phyloP scores from a whole-genome alignment of 2,329 filamentous ascomycete genomes.

The Mollisiaceae sp. region DNA sequence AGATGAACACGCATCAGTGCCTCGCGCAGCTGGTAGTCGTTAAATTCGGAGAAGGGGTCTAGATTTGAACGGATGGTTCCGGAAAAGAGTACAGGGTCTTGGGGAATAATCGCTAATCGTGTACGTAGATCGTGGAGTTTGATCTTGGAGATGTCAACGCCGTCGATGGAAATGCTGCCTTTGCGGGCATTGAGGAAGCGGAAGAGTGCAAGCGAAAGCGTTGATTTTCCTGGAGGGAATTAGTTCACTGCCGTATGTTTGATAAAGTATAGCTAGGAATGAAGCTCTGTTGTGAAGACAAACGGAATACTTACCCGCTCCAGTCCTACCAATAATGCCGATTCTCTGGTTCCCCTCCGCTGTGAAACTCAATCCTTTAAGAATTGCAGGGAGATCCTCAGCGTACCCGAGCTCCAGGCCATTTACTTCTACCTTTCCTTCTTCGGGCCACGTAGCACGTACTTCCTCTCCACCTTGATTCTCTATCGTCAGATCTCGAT shows the following conservation, averaged over 20 bases:
- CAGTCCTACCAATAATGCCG: constrained; percentile 39
- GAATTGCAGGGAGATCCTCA: constrained; percentile 68
- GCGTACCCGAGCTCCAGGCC: constrained; percentile 76
- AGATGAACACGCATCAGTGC: constrained; percentile 88
- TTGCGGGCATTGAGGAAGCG: constrained; percentile 47
- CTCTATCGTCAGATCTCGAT: constrained; percentile 70
- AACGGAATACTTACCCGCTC: constrained; percentile 37
- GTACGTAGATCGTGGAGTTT: constrained; percentile 40
- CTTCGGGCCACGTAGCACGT: constrained; percentile 74
- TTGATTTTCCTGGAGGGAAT: constrained; percentile 35
- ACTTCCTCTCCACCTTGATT: constrained; percentile 62
- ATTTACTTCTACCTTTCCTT: constrained; percentile 73
- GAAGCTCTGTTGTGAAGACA: too few relatives aligned
- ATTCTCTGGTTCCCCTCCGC: constrained; percentile 63
- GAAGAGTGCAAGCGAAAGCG: constrained; percentile 35
- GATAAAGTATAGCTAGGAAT: too few relatives aligned
- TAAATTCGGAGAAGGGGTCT: constrained; percentile 85
- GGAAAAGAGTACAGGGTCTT: constrained; percentile 83
- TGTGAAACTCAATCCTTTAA: constrained; percentile 70
- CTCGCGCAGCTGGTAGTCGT: constrained; percentile 83
- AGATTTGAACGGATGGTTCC: constrained; percentile 87
- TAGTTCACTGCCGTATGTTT: constrained; percentile 19
- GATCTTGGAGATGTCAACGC: constrained; percentile 40
- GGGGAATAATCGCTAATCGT: constrained; percentile 41
- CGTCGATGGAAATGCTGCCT: constrained; percentile 40